Evolutionary conservation across 345 rosid species (phyloP), one percentile per base, ranked within the genome.

Genomic region (Diplotaxis tenuifolia): DNA sequence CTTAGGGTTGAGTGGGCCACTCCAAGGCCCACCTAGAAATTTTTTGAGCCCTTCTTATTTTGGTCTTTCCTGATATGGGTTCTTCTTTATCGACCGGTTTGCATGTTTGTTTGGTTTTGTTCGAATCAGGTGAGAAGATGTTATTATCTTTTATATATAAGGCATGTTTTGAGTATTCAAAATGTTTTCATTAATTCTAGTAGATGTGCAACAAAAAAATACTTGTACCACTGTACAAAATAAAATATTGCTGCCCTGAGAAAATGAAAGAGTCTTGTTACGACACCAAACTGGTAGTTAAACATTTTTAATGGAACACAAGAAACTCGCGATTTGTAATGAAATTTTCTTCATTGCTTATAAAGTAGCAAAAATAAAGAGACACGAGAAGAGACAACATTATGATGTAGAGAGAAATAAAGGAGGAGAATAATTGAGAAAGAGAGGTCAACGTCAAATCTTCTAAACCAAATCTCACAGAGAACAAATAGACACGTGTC

Each of bases 1-100:
- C 97, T 94, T 36, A 84, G 87, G 64, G 97, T 91, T 20, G 93
- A 89, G 73, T 94, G 98, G 97, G 96, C 96, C 0, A 88, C 93
- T 7, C 96, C 96, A 19, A 89, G 98, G 74, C 67, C 89, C 0
- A 89, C 85, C 71, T 91, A 88, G 84, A 65, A 38, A 20, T 38
- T 58, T 54, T 22, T 55, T 12, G 7, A 61, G 38, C 55, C 65
- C 70, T 75, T 62, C 31, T 21, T 62, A 7, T 47, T 47, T 47
- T 22, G 21, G 64, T 63, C 7, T 62, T 62, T 14, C 21, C 11
- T 45, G 21, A 8, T 7, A 55, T 70, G 75, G 53, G 28, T 19
- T 56, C 16, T 75, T 62, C 52, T 63, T 62, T 54, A 22, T 68
- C 31, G 23, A 68, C 78, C 21, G 36, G 59, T 75, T 40, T 75